Base-by-base conservation (phyloP, 257 asterid species). In the Lycium barbarum region DNA sequence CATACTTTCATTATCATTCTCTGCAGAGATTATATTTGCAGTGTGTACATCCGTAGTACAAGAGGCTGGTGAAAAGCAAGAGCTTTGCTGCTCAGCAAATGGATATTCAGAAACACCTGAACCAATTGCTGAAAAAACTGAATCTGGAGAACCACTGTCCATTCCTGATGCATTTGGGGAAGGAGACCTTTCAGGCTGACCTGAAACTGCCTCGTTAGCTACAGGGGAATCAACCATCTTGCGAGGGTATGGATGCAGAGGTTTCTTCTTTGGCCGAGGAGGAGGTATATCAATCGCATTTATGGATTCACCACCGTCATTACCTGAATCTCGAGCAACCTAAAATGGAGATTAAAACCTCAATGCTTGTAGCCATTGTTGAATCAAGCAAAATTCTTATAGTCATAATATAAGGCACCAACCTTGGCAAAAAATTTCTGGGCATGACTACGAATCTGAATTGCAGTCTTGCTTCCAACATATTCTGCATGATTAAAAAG, bases 191-290 rank as follows among this genome's bases (percentile, higher is more conserved):
- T 89, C 92, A 15, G 47, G 83, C 74, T 82, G 91, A 79, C 65
- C 83, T 55, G 90, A 70, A 84, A 79, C 81, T 18, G 57, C 33
- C 18, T 33, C 53, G 63, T 85, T 87, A 9, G 82, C 22, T 73
- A 85, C 81, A 43, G 79, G 33, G 10, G 89, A 81, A 83, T 86
- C 89, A 43, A 63, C 87, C 83, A 84, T 70, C 88, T 94, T 95
- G 33, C 98, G 98, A 80, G 98, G 99, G 87, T 94, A 95, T 68
- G 99, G 99, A 84, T 89, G 93, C 40, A 87, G 63, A 12, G 99
- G 99, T 86, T 94, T 95, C 94, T 92, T 93, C 88, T 95, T 95
- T 0, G 99, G 99, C 11, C 97, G 92, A 84, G 99, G 99, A 92
- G 98, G 99, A 51, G 99, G 99, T 83, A 95, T 95, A 66, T 88